These are phyloP conservation scores for Mrakia gelida DNA, from an alignment of 768 basidiomycete species.

Conservation along the genomic window DNA sequence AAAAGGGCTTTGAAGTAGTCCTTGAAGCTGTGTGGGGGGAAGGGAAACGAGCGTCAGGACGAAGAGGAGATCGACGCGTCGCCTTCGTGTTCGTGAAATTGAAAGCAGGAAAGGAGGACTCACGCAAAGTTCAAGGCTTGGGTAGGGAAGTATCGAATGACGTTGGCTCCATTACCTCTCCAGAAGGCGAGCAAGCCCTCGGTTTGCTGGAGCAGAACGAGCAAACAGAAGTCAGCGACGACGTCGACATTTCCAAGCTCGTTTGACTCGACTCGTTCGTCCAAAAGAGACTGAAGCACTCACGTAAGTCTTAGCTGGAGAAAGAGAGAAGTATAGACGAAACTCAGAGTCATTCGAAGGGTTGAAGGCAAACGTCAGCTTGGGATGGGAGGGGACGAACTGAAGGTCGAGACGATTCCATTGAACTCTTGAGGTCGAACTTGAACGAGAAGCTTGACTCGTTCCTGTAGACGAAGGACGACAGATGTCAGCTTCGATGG, in stretches of 20 bases:
- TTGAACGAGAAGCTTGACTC: conserved; percentile 96
- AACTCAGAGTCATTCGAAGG: not conserved
- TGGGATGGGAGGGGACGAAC: not conserved
- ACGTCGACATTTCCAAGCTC: not conserved
- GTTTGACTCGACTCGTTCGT: not conserved
- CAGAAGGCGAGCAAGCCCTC: conserved; percentile 94
- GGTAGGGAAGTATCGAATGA: conserved; percentile 99
- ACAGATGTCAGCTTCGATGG: too few relatives aligned
- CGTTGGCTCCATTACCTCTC: conserved; percentile 99
- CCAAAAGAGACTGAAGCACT: not conserved
- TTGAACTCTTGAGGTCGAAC: conserved; percentile 84
- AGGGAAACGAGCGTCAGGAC: not conserved
- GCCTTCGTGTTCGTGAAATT: not conserved
- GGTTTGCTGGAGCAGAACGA: not conserved
- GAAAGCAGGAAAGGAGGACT: not conserved
- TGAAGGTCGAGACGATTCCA: not conserved
- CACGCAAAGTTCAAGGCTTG: conserved; percentile 86
- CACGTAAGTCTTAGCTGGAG: not conserved
- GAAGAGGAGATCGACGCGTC: not conserved
- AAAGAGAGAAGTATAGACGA: not conserved
- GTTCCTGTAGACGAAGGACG: conserved; percentile 49
- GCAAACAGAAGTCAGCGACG: not conserved
- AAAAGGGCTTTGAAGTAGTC: conserved; percentile 97
- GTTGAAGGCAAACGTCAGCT: not conserved
- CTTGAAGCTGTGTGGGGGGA: conserved; percentile 57